phyloP scores from a whole-genome alignment of 768 basidiomycete genomes.

The Obba rivulosa region DNA sequence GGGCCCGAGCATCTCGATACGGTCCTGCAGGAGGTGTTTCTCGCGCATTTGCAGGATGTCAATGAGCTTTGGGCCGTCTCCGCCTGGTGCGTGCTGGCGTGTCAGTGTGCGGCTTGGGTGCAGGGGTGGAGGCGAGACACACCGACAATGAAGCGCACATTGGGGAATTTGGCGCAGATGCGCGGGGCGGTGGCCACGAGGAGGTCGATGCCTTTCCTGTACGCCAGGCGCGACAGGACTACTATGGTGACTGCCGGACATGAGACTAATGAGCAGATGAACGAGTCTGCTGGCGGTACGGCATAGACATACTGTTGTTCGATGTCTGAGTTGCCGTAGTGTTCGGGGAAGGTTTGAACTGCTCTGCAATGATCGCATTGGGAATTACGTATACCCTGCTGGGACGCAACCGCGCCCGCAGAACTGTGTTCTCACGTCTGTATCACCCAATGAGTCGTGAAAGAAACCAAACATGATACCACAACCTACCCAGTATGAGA shows the following conservation, averaged over 20 bases:
- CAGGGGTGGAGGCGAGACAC: constrained; percentile 11
- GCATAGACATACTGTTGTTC: constrained; percentile 11
- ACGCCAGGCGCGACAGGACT: constrained; percentile 83
- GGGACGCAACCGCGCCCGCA: constrained; percentile 71
- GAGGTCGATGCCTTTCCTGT: constrained; percentile 95
- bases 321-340: not conserved
- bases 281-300: too few species aligned
- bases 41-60: constrained; percentile 96
- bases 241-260: constrained; percentile 75
- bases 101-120: not conserved
- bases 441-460: not conserved
- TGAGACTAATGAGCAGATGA: not conserved
- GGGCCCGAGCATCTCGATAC: constrained; percentile 84
- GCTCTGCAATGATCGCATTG: constrained; percentile 82
- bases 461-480: not conserved
- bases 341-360: constrained; percentile 61
- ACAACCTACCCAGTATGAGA: constrained; percentile 85
- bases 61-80: constrained; percentile 92
- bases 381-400: constrained; percentile 86
- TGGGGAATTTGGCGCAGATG: constrained; percentile 79
- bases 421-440: constrained; percentile 96
- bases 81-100: constrained; percentile 44
- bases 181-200: constrained; percentile 88
- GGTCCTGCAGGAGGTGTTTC: constrained; percentile 82
- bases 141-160: constrained; percentile 89